phyloP scores from a whole-genome alignment of 106 monocot species.

The Allium cepa region DNA sequence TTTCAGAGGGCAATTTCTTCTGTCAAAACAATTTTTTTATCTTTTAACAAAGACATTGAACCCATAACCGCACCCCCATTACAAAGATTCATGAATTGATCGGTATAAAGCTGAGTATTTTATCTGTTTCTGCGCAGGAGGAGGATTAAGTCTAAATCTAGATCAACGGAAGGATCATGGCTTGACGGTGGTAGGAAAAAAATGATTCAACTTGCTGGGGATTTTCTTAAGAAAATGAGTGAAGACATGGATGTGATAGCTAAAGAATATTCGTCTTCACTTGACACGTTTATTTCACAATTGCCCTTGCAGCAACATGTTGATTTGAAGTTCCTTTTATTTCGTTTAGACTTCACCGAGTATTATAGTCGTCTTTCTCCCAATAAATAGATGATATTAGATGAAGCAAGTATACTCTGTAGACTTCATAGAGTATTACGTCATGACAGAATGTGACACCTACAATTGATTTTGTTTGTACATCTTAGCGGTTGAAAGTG shows the following conservation, averaged over 20 bases:
- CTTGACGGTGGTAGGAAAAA: constrained; percentile 52
- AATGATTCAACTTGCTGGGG: constrained; percentile 52
- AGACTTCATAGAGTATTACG: no score
- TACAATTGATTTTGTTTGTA: no score
- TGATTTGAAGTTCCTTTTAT: constrained; percentile 89
- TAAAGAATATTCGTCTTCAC: constrained; percentile 74
- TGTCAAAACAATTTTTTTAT: not conserved
- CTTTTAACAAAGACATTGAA: not conserved
- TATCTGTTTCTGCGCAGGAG: constrained; percentile 34
- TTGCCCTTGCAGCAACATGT: constrained; percentile 92
- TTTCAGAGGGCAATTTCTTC: not conserved
- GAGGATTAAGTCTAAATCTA: constrained; percentile 38
- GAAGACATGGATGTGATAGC: constrained; percentile 72
- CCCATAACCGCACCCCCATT: no score
- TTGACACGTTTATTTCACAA: constrained; percentile 76
- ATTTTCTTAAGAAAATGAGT: constrained; percentile 62
- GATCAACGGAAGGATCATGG: constrained; percentile 27
- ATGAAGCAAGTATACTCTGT: no score
- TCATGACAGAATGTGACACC: no score
- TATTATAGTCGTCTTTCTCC: constrained; percentile 62
- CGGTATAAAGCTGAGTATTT: not conserved
- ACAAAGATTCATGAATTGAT: no score
- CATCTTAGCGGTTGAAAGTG: no score
- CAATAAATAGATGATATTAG: constrained; percentile 13
- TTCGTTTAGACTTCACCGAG: constrained; percentile 93